Conservation (phyloP, 257 asterid species). For the Przewalskia tangutica region DNA sequence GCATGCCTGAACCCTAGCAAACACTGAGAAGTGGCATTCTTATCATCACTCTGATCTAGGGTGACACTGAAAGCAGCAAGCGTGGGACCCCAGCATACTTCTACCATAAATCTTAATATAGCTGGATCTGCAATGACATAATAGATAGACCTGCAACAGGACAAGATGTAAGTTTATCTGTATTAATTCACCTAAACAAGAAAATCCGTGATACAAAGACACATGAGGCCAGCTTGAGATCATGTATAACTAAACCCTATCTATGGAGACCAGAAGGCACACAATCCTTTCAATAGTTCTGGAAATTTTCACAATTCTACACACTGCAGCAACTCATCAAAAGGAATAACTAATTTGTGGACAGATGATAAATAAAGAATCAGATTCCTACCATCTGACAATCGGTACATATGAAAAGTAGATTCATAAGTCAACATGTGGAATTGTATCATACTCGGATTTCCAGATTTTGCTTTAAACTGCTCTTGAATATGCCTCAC, state of each 20-base stretch:
- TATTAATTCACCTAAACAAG: not conserved
- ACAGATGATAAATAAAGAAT: constrained; percentile 4
- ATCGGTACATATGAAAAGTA: not conserved
- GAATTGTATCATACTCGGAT: constrained; percentile 60
- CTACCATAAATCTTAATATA: constrained; percentile 90
- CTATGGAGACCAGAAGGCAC: not conserved
- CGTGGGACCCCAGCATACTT: constrained; percentile 99
- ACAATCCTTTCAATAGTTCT: not conserved
- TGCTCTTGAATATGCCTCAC: constrained; percentile 94
- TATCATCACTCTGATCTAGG: constrained; percentile 95
- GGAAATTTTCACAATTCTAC: not conserved
- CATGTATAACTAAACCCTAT: not conserved
- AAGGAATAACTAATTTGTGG: not conserved
- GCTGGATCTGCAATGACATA: constrained; percentile 83
- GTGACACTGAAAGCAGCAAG: constrained; percentile 98
- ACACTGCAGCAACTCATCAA: not conserved
- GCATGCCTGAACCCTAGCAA: constrained; percentile 89
- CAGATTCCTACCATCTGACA: not conserved
- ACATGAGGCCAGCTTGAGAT: not conserved
- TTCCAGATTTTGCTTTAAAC: constrained; percentile 83
- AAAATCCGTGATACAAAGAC: not conserved
- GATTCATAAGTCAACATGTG: not conserved
- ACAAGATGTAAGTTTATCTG: constrained; percentile 3
- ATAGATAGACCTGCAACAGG: constrained; percentile 55
- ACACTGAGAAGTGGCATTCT: constrained; percentile 83